Conservation (phyloP, 208 protist genomes). For the Trypanosoma platydactyli region DNA sequence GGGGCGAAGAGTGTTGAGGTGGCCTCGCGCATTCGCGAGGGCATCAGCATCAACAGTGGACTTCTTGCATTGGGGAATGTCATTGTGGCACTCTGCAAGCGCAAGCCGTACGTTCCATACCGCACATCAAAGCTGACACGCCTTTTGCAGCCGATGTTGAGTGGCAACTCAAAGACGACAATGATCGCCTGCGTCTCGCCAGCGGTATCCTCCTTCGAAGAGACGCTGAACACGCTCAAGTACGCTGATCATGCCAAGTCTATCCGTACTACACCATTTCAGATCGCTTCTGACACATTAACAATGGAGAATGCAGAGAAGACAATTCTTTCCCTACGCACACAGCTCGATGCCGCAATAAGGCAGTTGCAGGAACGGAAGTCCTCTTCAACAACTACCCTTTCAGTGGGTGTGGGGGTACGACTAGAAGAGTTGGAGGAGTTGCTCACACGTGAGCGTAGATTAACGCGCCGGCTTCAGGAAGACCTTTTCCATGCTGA, state of each 20-base stretch:
- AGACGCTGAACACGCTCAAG: conserved; percentile 96
- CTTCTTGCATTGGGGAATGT: conserved; percentile 94
- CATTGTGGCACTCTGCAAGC: conserved; percentile 89
- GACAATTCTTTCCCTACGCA: conserved; percentile 58
- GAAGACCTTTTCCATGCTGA: conserved; percentile 85
- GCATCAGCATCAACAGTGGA: conserved; percentile 93
- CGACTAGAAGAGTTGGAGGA: conserved; percentile 22
- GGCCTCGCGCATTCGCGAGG: conserved; percentile 80
- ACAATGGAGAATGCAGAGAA: conserved; percentile 47
- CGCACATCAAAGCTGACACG: conserved; percentile 95
- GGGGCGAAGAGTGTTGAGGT: conserved; percentile 1
- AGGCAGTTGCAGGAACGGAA: conserved; percentile 27
- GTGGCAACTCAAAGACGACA: conserved; percentile 88
- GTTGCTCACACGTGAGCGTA: conserved; percentile 46
- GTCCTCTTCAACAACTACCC: neutral
- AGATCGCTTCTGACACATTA: conserved; percentile 34
- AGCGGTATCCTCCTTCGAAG: conserved; percentile 87
- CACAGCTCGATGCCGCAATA: conserved; percentile 64
- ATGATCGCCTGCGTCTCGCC: conserved; percentile 96
- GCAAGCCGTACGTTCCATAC: conserved; percentile 90
- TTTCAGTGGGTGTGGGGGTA: neutral
- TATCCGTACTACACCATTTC: conserved; percentile 87
- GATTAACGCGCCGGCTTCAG: conserved; percentile 63
- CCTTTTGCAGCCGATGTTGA: conserved; percentile 92
- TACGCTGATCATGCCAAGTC: conserved; percentile 95